Conservation (phyloP, 108 stramenopile species). For the Stephanodiscus triporus region DNA sequence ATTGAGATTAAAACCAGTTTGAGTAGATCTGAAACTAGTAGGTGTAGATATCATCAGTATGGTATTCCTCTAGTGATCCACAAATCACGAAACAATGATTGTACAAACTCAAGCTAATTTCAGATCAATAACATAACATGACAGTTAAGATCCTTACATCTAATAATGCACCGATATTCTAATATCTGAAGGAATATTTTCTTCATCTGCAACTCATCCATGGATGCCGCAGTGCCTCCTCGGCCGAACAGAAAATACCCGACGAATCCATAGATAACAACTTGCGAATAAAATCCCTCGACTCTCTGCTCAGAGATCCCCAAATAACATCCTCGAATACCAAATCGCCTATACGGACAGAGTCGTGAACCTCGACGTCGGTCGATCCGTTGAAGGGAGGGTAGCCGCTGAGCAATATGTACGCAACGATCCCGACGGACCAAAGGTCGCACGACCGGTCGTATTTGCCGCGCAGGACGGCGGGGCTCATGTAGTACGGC, state of each 20-base stretch:
- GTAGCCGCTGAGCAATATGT: constrained; percentile 92
- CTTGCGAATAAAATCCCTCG: neutral
- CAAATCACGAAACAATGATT: too few species aligned
- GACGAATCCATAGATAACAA: constrained; percentile 2
- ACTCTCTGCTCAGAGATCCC: neutral
- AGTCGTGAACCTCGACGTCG: neutral
- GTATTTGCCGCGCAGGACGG: constrained; percentile 59
- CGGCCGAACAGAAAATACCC: neutral
- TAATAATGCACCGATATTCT: too few species aligned
- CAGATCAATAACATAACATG: too few species aligned
- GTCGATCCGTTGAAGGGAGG: constrained; percentile 92
- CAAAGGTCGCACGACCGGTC: constrained; percentile 82
- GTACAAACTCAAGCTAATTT: too few species aligned
- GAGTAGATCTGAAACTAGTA: too few species aligned
- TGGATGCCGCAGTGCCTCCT: neutral
- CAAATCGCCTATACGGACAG: neutral
- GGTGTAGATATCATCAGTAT: too few species aligned
- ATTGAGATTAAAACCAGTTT: too few species aligned
- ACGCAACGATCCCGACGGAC: constrained; percentile 91
- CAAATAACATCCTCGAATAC: neutral
- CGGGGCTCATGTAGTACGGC: constrained; percentile 62
- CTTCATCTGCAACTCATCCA: neutral
- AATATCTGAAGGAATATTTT: neutral
- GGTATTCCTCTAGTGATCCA: too few species aligned
- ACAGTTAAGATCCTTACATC: too few species aligned